Base-by-base conservation (phyloP, 306 rosid species). In the Begonia peltatifolia region DNA sequence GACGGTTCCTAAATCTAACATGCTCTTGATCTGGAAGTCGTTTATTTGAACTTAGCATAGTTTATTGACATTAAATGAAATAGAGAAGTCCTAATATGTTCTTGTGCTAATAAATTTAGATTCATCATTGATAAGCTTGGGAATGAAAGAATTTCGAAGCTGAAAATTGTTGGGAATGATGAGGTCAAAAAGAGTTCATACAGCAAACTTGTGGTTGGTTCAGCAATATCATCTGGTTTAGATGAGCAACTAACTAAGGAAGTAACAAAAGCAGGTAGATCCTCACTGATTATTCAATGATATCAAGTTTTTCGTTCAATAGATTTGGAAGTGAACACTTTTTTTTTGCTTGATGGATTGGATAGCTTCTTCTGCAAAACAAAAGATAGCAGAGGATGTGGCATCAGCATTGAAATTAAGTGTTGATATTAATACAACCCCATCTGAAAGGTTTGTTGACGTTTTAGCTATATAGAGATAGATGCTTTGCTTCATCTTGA, bases 311-410 rank as follows among this genome's bases (percentile, higher is more conserved):
- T 13, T 23, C 67, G 59, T 59, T 47, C 55, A 10, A 53, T 64
- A 56, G 68, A 52, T 52, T 57, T 54, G 52, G 38, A 61, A 42
- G 72, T 69, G 43, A 69, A 66, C 62, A 60, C 53, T 44, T 67
- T 53, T 63, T n/a, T 70, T 68, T 72, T 63, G 54, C 57, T 50
- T 59, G 70, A 62, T 17, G 4, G 35, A 25, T 25, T 69, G 70
- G 59, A 42, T 71, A 90, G 95, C 63, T 72, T 76, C 86, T 56
- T 87, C 92, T 30, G 84, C 85, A 75, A 90, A 73, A 76, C 92
- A 80, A 58, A 85, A 89, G 64, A 69, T 90, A 60, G 97, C 97
- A 4, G 73, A 85, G 77, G 80, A 78, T 66, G 97, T 90, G 47
- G 94, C 92, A 43, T 85, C 95, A 5, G 6, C 70, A 66, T 83